Evolutionary conservation across 1,139 yeast genomes (phyloP).

Genomic region (Debaryomyces fabryi): DNA sequence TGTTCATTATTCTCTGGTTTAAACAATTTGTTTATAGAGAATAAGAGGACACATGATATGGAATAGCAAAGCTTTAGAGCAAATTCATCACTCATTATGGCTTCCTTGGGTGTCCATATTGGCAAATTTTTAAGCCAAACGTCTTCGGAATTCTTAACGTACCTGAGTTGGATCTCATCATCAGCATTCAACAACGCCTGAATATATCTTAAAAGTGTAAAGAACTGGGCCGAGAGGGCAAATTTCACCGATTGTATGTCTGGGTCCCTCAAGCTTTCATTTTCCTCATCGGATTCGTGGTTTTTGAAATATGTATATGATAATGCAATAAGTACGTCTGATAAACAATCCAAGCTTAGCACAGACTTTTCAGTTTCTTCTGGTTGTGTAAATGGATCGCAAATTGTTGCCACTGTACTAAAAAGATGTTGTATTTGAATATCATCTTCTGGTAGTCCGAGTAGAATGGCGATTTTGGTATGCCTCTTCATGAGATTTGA

Average conservation of each 20-base stretch:
- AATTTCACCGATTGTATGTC: slow-evolving; percentile 34
- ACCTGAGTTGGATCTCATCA: slow-evolving; percentile 49
- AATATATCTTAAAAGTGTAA: slow-evolving; percentile 45
- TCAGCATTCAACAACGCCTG: slow-evolving; percentile 45
- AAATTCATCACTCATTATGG: slow-evolving; percentile 30
- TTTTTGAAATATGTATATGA: slow-evolving; percentile 17
- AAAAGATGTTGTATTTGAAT: slow-evolving; percentile 24
- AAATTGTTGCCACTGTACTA: slow-evolving; percentile 44
- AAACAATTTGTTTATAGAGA: slow-evolving; percentile 56
- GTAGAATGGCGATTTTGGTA: slow-evolving; percentile 19
- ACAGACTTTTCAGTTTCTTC: slow-evolving; percentile 56
- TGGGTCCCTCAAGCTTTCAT: slow-evolving; percentile 11
- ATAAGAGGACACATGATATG: slow-evolving; percentile 51
- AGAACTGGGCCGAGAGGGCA: slow-evolving; percentile 41
- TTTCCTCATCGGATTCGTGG: slow-evolving; percentile 15
- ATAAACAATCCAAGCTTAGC: slow-evolving; percentile 55
- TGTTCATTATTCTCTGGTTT: slow-evolving; percentile 27
- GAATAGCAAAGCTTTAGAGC: slow-evolving; percentile 52
- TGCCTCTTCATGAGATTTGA: slow-evolving; percentile 26
- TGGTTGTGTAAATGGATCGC: slow-evolving; percentile 73
- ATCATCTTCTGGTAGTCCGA: slow-evolving; percentile 24
- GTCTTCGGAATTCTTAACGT: slow-evolving; percentile 46
- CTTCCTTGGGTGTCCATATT: slow-evolving; percentile 56
- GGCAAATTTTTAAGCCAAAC: slow-evolving; percentile 44
- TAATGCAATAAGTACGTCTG: slow-evolving; percentile 55